These are phyloP conservation scores for Diaporthe caulivora DNA, from an alignment of 2,329 filamentous ascomycete species.

Conservation along the genomic window DNA sequence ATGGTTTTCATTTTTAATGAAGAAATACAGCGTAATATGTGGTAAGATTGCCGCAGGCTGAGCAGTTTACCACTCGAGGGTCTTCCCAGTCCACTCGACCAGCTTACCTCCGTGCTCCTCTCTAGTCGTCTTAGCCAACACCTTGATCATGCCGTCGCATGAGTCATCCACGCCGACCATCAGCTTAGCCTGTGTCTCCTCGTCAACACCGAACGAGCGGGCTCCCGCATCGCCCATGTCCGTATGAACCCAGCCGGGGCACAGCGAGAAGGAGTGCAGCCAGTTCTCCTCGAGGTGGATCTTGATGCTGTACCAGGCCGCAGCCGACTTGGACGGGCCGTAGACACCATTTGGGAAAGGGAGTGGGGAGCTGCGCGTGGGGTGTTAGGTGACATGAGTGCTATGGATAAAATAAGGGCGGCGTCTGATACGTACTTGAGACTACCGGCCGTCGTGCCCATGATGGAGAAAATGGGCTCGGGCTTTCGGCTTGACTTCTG, in stretches of 20 bases:
- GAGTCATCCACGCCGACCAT: slow-evolving; percentile 33
- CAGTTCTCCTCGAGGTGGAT: slow-evolving; percentile 50
- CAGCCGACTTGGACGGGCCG: slow-evolving; percentile 56
- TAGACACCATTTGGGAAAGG: slow-evolving; percentile 53
- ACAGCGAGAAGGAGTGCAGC: slow-evolving; percentile 40
- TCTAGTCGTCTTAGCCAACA: slow-evolving; percentile 40
- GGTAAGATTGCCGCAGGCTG: background rate
- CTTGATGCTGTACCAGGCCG: slow-evolving; percentile 47
- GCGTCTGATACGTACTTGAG: slow-evolving; percentile 41
- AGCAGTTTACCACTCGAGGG: slow-evolving; percentile 9
- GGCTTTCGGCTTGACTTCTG: slow-evolving; percentile 42
- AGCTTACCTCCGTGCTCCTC: slow-evolving; percentile 44
- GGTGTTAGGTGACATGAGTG: background rate
- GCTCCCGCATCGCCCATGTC: slow-evolving; percentile 4
- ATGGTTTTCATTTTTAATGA: background rate
- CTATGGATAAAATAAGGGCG: no score
- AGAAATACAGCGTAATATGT: background rate
- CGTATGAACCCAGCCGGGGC: slow-evolving; percentile 4
- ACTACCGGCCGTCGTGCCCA: slow-evolving; percentile 50
- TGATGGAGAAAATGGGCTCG: slow-evolving; percentile 47
- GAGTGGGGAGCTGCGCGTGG: background rate
- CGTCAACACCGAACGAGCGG: slow-evolving; percentile 26
- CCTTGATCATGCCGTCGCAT: slow-evolving; percentile 40
- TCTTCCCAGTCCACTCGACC: slow-evolving; percentile 41
- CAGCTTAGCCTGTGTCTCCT: slow-evolving; percentile 28